Percentiles rank a stretch among this genome's conserved stretches.
These are phyloP conservation scores for Xylariaceae sp. DNA, from an alignment of 2,329 filamentous ascomycete species.

Conservation along the genomic window DNA sequence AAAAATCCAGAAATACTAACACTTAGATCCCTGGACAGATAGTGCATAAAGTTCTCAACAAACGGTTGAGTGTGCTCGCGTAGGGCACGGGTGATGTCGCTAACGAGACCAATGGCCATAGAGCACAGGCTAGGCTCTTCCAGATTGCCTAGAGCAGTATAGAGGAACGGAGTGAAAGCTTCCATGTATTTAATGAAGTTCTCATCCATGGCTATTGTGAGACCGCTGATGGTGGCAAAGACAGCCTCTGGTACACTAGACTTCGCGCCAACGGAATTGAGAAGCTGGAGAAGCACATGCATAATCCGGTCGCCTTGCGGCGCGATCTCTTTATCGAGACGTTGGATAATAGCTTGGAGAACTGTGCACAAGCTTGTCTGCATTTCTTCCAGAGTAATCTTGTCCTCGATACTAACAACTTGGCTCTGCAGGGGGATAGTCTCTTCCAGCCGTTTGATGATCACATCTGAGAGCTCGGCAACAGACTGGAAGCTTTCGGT, in stretches of 20 bases:
- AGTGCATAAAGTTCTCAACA: conserved; percentile 98
- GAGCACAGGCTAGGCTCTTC: conserved; percentile 92
- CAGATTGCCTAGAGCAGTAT: conserved; percentile 91
- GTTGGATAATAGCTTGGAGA: conserved; percentile 84
- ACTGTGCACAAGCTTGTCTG: conserved; percentile 94
- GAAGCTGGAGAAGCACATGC: conserved; percentile 78
- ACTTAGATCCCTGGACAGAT: conserved; percentile 85
- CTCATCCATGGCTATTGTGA: conserved; percentile 86
- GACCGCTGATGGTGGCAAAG: conserved; percentile 87
- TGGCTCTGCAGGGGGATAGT: conserved; percentile 87
- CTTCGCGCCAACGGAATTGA: conserved; percentile 75
- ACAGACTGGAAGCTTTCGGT: conserved; percentile 80
- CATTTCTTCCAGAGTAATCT: conserved; percentile 93
- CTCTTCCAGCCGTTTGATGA: conserved; percentile 86
- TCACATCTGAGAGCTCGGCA: conserved; percentile 78
- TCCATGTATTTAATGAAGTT: conserved; percentile 99
- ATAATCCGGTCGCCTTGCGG: conserved; percentile 93
- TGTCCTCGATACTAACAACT: conserved; percentile 95
- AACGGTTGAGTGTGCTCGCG: conserved; percentile 89
- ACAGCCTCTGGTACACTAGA: conserved; percentile 92
- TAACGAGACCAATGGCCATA: conserved; percentile 95
- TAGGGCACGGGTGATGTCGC: conserved; percentile 90
- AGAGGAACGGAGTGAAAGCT: conserved; percentile 85
- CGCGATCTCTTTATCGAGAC: conserved; percentile 85
- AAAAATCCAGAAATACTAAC: conserved; percentile 44